Evolutionary conservation across 257 asterid species (phyloP), one percentile per base, ranked within the genome.

Genomic region (Petunia secreta): DNA sequence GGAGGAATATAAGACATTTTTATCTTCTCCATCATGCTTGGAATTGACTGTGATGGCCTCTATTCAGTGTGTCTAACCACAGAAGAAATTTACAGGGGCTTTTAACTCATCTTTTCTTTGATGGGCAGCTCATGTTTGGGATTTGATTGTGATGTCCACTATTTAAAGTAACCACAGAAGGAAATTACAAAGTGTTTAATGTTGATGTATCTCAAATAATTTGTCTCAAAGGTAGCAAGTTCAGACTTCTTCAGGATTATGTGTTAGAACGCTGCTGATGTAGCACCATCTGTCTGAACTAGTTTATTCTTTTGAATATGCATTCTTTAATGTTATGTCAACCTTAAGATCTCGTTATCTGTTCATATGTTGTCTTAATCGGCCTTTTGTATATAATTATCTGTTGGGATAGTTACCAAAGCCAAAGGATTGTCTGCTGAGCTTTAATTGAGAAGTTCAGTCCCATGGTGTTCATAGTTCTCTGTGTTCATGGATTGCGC

Each of bases 401-500:
- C 36, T 63, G 44, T 63, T 63, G 15, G 41, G 9, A 62, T 62
- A 62, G 15, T 36, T 25, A 25, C 25, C 25, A 25, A 62, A 25
- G 9, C 38, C 15, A 34, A 8, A 63, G 9, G 44, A 63, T 63
- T 63, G 44, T 63, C 36, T 7, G 4, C 69, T 63, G 44, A 63
- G 69, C 69, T 63, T 37, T 63, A 39, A 37, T 37, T 37, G 69
- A n/a, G 37, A 37, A 37, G 37, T 63, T 63, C 15, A 63, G 69
- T 63, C 46, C 46, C 37, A 8, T 63, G 46, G 69, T 43, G 69
- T 63, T 36, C 69, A 63, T 38, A 63, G 69, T 63, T 37, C 69
- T 16, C 69, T 37, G 37, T 54, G 60, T 62, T 62, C 66, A 34
- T 62, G 66, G 38, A 3, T 4, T 34, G 44, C 41, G 69, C 44